Evolutionary conservation across 1,284 basidiomycete species (phyloP), one percentile per base, ranked within the genome.

Genomic region (Ganoderma lucidum): DNA sequence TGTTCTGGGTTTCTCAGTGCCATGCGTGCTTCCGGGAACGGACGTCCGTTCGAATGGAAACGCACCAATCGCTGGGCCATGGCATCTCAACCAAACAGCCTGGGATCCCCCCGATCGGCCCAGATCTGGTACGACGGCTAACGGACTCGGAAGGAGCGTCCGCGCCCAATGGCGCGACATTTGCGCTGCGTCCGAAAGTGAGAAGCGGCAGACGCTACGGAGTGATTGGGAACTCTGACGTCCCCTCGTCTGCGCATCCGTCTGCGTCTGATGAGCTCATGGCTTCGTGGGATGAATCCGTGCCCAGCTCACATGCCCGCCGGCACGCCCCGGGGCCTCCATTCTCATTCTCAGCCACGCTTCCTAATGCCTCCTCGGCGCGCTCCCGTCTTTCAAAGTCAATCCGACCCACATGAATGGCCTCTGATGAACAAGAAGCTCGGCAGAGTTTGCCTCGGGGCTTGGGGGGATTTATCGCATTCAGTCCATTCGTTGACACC

Each of bases 331-430:
- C 66, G 65, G 23, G 15, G 45, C 59, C 61, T 42, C 19, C 4
- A 35, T 68, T 70, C 68, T 23, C 4, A 35, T 68, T 70, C 68
- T 51, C 71, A 66, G 66, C 68, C 65, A 39, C 51, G 72, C 72
- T 73, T 71, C 70, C 53, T 73, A 73, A 64, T 73, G 63, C 68
- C 68, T 59, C 72, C 70, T 62, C 56, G 32, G 65, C 68, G 66
- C 64, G 61, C 71, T 68, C 55, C 59, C 61, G 39, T 55, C 69
- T 67, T 55, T 53, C 60, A 37, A 66, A 69, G 65, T 41, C 63
- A 63, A 62, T 63, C 41, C 53, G 59, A 63, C 58, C 53, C 68
- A 63, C 41, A 61, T 45, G 45, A 64, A 62, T 48, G 61, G 44
- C 60, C 45, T 63, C 51, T 66, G 62, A 66, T 67, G 62, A 63